Percentiles rank a stretch among this genome's conserved stretches.
Conservation (phyloP, 192 early-diverging fungal genomes). For the Entomortierella lignicola region DNA sequence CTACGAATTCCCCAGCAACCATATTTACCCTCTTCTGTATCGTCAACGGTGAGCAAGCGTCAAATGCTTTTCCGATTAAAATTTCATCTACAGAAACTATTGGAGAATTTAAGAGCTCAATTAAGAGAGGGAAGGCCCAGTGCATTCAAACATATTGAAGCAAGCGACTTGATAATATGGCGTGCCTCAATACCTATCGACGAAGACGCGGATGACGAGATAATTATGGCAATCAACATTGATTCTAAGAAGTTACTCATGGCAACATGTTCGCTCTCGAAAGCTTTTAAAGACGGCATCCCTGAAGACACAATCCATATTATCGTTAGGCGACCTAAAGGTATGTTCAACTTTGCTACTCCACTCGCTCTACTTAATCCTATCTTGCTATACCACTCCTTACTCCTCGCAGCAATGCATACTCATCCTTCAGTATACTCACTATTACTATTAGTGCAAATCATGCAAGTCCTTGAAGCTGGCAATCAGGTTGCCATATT, state of each 20-base stretch:
- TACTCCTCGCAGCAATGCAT: neutral
- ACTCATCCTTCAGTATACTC: neutral
- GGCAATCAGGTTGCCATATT: neutral
- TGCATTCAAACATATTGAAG: conserved; percentile 11
- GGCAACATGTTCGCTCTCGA: neutral
- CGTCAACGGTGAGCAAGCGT: conserved; percentile 16
- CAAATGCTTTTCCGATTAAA: conserved; percentile 18
- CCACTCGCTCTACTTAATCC: neutral
- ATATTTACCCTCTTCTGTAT: conserved; percentile 25
- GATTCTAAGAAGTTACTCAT: neutral
- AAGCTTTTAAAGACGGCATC: neutral
- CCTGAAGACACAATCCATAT: conserved; percentile 1
- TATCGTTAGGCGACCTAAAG: conserved; percentile 17
- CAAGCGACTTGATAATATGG: conserved; percentile 19
- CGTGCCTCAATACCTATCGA: neutral
- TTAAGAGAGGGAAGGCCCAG: conserved; percentile 3
- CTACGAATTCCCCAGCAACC: neutral
- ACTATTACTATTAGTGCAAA: neutral
- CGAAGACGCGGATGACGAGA: conserved; percentile 1
- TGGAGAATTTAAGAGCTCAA: conserved; percentile 9
- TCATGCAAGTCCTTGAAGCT: neutral
- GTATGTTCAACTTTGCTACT: conserved; percentile 8
- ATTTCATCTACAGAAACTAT: neutral
- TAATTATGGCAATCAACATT: neutral
- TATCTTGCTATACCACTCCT: too few relatives aligned